Percentiles rank a stretch among this genome's conserved stretches.
Conservation (phyloP, 371 early-diverging fungal species). For the Batkoa obscura region DNA sequence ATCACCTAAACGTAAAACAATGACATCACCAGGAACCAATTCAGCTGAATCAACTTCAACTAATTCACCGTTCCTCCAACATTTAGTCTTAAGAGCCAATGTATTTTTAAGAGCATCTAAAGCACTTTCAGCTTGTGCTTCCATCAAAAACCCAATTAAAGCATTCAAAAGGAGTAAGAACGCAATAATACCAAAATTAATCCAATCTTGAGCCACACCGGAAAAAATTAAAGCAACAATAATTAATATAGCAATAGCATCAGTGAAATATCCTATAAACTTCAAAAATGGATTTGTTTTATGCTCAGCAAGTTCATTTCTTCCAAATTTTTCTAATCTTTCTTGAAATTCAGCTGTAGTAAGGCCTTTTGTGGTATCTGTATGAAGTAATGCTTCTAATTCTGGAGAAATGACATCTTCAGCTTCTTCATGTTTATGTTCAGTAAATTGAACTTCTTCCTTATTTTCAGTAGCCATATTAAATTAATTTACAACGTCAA, state of each 20-base stretch:
- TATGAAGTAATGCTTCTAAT: conserved; percentile 44
- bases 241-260: conserved; percentile 74
- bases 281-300: conserved; percentile 68
- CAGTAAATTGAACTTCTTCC: conserved; percentile 11
- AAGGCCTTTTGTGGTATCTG: conserved; percentile 41
- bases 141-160: conserved; percentile 72
- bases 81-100: conserved; percentile 47
- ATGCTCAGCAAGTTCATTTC: conserved; percentile 57
- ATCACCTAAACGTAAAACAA: conserved; percentile 80
- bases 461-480: no score
- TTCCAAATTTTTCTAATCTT: conserved; percentile 41
- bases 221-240: conserved; percentile 58
- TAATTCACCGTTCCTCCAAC: conserved; percentile 59
- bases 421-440: conserved; percentile 41
- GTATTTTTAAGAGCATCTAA: conserved; percentile 68
- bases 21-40: conserved; percentile 78
- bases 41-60: conserved; percentile 59
- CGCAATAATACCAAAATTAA: conserved; percentile 56
- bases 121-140: conserved; percentile 77
- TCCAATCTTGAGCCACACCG: conserved; percentile 51
- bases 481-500: no score
- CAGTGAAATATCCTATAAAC: conserved; percentile 73
- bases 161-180: conserved; percentile 73
- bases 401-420: conserved; percentile 44
- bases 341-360: conserved; percentile 29